Evolutionary conservation across 768 basidiomycete genomes (phyloP).

Genomic region (Phanerochaete sordida): DNA sequence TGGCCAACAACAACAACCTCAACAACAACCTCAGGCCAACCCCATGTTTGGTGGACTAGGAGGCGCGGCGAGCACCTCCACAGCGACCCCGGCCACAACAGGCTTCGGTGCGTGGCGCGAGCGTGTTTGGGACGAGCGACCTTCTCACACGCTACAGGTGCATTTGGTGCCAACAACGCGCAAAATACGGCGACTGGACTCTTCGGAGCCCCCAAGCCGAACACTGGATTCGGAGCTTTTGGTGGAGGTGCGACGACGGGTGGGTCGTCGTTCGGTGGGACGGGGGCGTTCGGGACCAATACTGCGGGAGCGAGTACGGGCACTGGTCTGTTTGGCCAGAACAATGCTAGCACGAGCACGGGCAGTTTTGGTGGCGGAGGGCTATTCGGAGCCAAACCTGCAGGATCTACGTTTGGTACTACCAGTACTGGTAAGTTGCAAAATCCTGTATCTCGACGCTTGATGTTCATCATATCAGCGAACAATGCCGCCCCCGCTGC

Average conservation of each 20-base stretch:
- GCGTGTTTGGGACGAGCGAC: not conserved
- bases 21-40: constrained; percentile 61
- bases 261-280: constrained; percentile 46
- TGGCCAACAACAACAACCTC: constrained; percentile 46
- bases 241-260: constrained; percentile 40
- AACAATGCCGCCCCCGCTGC: constrained; percentile 28
- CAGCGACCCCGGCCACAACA: constrained; percentile 28
- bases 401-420: constrained; percentile 44
- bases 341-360: constrained; percentile 18
- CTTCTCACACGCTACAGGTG: constrained; percentile 23
- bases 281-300: constrained; percentile 40
- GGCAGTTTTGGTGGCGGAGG: constrained; percentile 36
- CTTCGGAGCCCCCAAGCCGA: constrained; percentile 68
- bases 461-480: not conserved
- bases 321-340: constrained; percentile 31
- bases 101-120: constrained; percentile 32
- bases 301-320: constrained; percentile 28
- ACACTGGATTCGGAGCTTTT: constrained; percentile 75
- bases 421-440: constrained; percentile 29
- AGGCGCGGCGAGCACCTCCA: constrained; percentile 26
- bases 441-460: constrained; percentile 38
- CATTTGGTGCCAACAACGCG: constrained; percentile 38
- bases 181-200: constrained; percentile 36
- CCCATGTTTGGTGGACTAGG: constrained; percentile 77
- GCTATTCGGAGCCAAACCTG: constrained; percentile 54